Base-by-base conservation (phyloP, 805 yeast species). In the Metschnikowia rubicola region DNA sequence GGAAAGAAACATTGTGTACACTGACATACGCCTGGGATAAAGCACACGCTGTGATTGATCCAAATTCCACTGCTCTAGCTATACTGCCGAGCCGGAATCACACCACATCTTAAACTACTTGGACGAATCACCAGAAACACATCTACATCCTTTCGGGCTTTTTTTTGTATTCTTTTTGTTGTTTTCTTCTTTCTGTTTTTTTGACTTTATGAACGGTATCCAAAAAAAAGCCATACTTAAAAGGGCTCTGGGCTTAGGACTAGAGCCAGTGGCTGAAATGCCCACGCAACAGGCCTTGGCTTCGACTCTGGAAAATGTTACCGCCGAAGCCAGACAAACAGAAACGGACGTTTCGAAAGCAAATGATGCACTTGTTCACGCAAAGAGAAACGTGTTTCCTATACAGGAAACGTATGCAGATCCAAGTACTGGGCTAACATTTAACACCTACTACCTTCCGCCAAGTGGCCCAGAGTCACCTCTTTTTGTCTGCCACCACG, bases 401-500 rank as follows among this genome's bases (percentile, higher is more conserved):
- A 31, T 53, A 8, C 54, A 44, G n/a, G 63, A 62, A 30, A 46
- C 32, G 0, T 62, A 61, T 44, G 17, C 31, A 1, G 51, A 60
- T 32, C 39, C 52, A n/a, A 39, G 12, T 10, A 39, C 42, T 7
- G 51, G 45, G 10, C 34, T 51, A 4, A 10, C 19, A 10, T 57
- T 72, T 44, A 58, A 83, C 48, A 77, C 81, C 0, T 87, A 82
- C 61, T 86, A 73, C 54, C 69, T 70, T 8, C 71, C 79, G 0
- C 91, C 96, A 0, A 26, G 36, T 0, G 44, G 55, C 0, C 50
- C 57, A 1, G 57, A 60, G 0, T 61, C 71, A 0, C 89, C 95
- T 0, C 57, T 89, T 1, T 81, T 87, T 55, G 67, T 94, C 2
- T 81, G 83, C 55, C 94, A 88, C 54, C 99, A 94, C 64, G 99